Conservation (phyloP, 1,284 basidiomycete species). For the Puccinia hordei region DNA sequence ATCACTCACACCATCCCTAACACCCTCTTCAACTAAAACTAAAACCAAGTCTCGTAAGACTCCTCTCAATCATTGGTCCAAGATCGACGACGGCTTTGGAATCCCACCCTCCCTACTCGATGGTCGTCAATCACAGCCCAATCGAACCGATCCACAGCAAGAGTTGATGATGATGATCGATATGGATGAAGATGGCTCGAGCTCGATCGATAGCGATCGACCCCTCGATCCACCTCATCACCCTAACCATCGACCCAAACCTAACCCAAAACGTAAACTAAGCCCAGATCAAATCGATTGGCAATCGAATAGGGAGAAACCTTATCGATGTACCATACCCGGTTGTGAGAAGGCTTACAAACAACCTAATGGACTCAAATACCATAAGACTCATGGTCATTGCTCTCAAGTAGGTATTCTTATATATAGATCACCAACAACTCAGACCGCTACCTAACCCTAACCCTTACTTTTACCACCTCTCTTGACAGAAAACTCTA, state of each 20-base stretch:
- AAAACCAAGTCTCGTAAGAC: neutral
- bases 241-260: neutral
- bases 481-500: constrained; percentile 73
- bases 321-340: constrained; percentile 92
- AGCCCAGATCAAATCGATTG: constrained; percentile 9
- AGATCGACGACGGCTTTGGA: constrained; percentile 12
- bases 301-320: constrained; percentile 66
- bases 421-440: neutral
- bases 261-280: neutral
- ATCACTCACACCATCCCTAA: neutral
- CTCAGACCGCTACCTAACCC: no score
- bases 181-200: constrained; percentile 3
- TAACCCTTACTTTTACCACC: constrained; percentile 64
- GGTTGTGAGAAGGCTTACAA: constrained; percentile 99
- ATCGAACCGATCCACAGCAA: neutral
- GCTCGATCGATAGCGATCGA: constrained; percentile 10
- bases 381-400: constrained; percentile 90
- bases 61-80: constrained; percentile 1
- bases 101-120: constrained; percentile 30
- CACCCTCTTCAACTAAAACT: neutral
- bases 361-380: constrained; percentile 94
- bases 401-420: constrained; percentile 80
- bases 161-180: constrained; percentile 33
- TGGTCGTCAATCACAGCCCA: neutral
- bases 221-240: neutral